These are phyloP conservation scores for Capsella bursapastoris DNA, from an alignment of 345 rosid genomes.

Conservation along the genomic window DNA sequence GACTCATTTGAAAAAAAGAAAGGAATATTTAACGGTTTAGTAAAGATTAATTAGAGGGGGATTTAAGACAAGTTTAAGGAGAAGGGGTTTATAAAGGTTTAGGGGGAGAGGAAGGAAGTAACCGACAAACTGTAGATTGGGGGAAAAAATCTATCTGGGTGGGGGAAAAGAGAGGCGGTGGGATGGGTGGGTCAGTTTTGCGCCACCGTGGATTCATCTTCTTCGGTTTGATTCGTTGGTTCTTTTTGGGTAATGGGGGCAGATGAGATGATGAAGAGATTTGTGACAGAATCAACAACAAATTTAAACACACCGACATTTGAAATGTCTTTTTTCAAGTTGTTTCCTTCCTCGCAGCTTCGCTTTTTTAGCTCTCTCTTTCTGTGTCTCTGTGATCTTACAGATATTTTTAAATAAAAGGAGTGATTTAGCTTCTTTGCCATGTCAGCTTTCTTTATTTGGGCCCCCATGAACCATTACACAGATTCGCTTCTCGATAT, in stretches of 20 bases:
- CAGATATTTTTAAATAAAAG: background rate
- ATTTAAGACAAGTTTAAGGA: background rate
- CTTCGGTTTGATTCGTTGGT: conserved; percentile 21
- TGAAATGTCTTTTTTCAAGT: background rate
- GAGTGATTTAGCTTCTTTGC: conserved; percentile 36
- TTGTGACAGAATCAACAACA: too few species aligned
- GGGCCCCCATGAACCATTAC: background rate
- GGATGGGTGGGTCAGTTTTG: conserved; percentile 25
- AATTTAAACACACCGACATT: conserved; percentile 23
- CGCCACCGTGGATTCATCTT: conserved; percentile 33
- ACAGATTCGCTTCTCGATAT: background rate
- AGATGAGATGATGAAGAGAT: background rate
- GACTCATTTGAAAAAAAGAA: conserved; percentile 41
- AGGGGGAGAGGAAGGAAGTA: conserved; percentile 6
- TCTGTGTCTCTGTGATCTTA: conserved; percentile 9
- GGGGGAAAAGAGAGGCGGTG: conserved; percentile 54
- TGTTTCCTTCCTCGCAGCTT: conserved; percentile 32
- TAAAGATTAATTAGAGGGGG: background rate
- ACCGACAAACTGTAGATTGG: conserved; percentile 56
- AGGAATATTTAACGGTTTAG: background rate
- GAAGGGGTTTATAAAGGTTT: conserved; percentile 36
- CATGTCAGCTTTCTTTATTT: conserved; percentile 35
- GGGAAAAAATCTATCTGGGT: conserved; percentile 42
- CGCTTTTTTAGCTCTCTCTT: background rate
- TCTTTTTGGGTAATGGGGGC: background rate